A percentile compares a stretch with the other conserved stretches of the same genome.
Conservation (phyloP, 345 rosid species). For the Populus ilicifolia region DNA sequence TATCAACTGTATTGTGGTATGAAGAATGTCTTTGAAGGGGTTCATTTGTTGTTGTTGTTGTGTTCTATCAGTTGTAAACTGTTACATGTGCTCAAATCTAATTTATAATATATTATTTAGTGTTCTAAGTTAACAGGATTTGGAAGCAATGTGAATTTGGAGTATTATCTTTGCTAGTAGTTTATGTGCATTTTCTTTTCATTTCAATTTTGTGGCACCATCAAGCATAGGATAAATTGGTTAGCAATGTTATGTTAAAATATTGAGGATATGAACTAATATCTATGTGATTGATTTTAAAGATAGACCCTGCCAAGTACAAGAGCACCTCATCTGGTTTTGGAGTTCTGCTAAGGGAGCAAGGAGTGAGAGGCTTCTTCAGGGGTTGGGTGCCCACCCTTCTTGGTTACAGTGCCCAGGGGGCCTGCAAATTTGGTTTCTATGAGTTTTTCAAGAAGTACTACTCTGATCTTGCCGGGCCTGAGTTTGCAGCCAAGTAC, state of each 20-base stretch:
- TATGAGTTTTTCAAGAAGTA: constrained; percentile 95
- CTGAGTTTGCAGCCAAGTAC: constrained; percentile 74
- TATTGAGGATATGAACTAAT: neutral
- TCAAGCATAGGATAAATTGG: neutral
- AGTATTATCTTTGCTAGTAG: neutral
- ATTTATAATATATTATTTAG: neutral
- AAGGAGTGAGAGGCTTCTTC: constrained; percentile 85
- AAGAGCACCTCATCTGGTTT: constrained; percentile 92
- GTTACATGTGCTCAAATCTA: neutral
- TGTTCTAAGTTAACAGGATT: neutral
- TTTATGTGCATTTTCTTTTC: neutral
- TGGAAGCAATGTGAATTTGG: neutral
- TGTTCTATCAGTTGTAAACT: neutral
- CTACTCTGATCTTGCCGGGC: constrained; percentile 91
- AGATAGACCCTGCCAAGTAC: constrained; percentile 96
- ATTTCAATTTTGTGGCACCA: neutral
- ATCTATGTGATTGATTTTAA: constrained; percentile 10
- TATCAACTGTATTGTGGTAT: no score
- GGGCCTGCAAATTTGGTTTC: constrained; percentile 98
- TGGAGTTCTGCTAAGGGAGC: constrained; percentile 83
- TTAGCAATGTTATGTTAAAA: neutral
- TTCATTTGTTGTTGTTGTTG: neutral
- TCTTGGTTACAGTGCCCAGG: constrained; percentile 97
- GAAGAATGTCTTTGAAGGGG: no score
- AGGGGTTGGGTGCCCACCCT: constrained; percentile 98